Conservation (phyloP, 177 flowering plant genomes). For the Vitis hybrid region DNA sequence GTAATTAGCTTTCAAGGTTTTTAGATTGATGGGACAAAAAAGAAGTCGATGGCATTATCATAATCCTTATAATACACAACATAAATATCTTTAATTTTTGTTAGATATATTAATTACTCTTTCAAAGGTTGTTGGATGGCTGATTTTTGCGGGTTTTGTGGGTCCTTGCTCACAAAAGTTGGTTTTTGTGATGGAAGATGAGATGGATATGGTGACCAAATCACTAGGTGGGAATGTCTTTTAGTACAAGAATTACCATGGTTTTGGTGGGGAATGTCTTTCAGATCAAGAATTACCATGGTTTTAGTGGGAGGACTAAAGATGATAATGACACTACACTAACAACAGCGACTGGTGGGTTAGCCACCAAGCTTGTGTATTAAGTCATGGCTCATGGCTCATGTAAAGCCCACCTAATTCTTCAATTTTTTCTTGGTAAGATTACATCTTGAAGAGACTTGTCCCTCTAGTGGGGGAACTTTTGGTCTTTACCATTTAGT, state of each 20-base stretch:
- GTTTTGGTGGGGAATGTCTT: not conserved
- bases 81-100: too few relatives aligned
- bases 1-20: too few relatives aligned
- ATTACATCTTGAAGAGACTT: not conserved
- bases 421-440: not conserved
- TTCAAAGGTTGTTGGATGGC: too few relatives aligned
- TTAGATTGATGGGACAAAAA: too few relatives aligned
- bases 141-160: too few relatives aligned
- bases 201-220: not conserved
- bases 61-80: too few relatives aligned
- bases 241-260: not conserved
- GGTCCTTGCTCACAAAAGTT: too few relatives aligned
- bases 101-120: too few relatives aligned
- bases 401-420: not conserved
- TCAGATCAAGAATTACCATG: not conserved
- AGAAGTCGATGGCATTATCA: too few relatives aligned
- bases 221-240: not conserved
- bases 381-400: too few relatives aligned
- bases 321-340: not conserved
- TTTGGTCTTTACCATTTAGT: not conserved
- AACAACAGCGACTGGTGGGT: not conserved
- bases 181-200: too few relatives aligned
- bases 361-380: not conserved
- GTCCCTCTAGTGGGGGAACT: not conserved
- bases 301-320: not conserved